Base-by-base conservation (phyloP, 768 basidiomycete genomes). In the Agaricus bisporus region DNA sequence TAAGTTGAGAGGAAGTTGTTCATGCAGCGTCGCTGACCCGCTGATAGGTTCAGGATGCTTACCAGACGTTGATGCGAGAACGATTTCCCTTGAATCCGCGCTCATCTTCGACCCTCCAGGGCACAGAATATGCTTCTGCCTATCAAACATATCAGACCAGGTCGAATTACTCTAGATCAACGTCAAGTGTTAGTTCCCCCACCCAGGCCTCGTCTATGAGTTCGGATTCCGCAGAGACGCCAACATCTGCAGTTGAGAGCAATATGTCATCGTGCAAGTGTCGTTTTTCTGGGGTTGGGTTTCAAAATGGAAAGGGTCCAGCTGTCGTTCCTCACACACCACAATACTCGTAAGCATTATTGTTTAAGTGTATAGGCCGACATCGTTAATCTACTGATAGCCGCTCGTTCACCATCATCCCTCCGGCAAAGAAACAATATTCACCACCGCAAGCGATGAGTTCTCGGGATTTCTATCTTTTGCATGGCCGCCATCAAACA, bases 21-120 rank as follows among this genome's bases (percentile, higher is more conserved):
- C 18, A 47, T 32, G 44, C 44, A 47, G 28, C 44, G 38, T 39
- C 45, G 38, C 52, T 54, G 44, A 54, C 28, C 15, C 29, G 4
- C 28, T 43, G 17, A 20, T 43, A 83, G 82, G 74, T 78, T 53
- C 79, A 78, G 61, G 61, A 74, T 41, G 82, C 83, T 32, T 85
- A 85, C 70, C 76, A 76, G 50, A 67, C 73, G 26, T 64, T 84
- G 46, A 73, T 76, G 61, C 73, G 75, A 56, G 73, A 75, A 50
- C 62, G 59, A 25, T 63, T 64, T 45, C 58, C 61, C 44, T 42
- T 55, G 43, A 49, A 50, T 18, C 51, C 56, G 12, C 50, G 26
- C 50, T 20, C 58, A 15, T 47, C 52, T 26, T 37, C 52, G 8
- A 20, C 41, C 10, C 20, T 5, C 52, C 38, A 39, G 8, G 36